phyloP scores from a whole-genome alignment of 208 protist genomes.

The Trypanosoma conorhini region DNA sequence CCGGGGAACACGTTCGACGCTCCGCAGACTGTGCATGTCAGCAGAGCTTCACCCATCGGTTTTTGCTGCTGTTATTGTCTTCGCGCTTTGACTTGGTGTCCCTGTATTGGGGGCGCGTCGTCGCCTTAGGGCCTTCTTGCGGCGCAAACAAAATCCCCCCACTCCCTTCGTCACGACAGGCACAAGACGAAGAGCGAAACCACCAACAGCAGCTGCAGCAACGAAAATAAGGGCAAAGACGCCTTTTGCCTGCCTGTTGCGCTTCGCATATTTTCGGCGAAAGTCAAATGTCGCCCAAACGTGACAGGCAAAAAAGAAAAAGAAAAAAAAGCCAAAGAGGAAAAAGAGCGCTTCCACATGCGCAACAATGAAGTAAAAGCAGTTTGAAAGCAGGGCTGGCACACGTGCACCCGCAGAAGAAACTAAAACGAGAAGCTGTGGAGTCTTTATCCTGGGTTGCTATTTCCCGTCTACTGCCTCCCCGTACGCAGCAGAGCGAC shows the following conservation, averaged over 20 bases:
- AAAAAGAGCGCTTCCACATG: conserved; percentile 11
- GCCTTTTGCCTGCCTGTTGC: background rate
- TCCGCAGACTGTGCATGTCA: conserved; percentile 19
- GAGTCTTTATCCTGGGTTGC: too few relatives aligned
- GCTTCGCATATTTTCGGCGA: background rate
- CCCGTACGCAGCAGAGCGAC: too few relatives aligned
- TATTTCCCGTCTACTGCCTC: too few relatives aligned
- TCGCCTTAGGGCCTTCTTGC: background rate
- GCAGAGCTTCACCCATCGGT: background rate
- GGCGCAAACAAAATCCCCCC: background rate
- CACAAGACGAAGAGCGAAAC: background rate
- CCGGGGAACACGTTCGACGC: conserved; percentile 6
- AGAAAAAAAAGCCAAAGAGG: conserved; percentile 5
- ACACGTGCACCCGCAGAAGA: background rate
- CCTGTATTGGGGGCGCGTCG: background rate
- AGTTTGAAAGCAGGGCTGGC: background rate
- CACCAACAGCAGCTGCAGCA: background rate
- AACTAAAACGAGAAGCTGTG: background rate
- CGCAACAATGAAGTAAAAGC: background rate
- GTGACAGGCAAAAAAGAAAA: background rate
- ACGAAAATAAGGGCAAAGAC: background rate
- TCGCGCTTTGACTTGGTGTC: background rate
- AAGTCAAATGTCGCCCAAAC: background rate
- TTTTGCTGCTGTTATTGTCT: conserved; percentile 7
- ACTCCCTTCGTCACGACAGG: background rate